Evolutionary conservation across 768 basidiomycete species (phyloP), one percentile per base, ranked within the genome.

Genomic region (Dioszegia crocea): DNA sequence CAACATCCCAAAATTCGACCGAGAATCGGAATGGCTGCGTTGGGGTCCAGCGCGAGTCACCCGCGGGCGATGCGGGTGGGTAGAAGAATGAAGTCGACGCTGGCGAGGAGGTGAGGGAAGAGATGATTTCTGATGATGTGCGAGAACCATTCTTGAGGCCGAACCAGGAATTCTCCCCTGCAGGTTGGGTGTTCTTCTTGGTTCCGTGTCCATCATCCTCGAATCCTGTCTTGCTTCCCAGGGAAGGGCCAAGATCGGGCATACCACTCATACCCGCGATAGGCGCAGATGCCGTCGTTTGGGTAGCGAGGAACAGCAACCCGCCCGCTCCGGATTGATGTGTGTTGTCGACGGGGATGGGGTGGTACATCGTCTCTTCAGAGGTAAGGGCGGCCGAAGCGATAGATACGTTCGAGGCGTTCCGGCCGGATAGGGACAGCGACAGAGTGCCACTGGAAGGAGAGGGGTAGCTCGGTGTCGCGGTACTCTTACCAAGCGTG

Each of bases 1-100:
- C 86, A 19, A 91, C 82, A 67, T 88, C 87, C 87, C 88, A 93
- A 72, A 94, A 94, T 76, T 94, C 91, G 51, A 91, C 88, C 9
- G 84, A 84, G 71, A 94, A 77, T 45, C 91, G 83, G 77, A 82
- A 88, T 0, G 92, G 92, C 44, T 80, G 76, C 44, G 67, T 70
- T 19, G 62, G 62, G 0, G 76, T 73, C 75, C 75, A 79, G 40
- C 61, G 60, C 19, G 62, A 52, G 1, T 62, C 41, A 17, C 57
- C 61, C 4, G 26, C 12, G 24, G 38, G 8, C n/a, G 33, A 24
- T 5, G 49, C 11, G 16, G 43, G 24, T 14, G 17, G 16, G 43
- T 56, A 23, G 41, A 39, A 50, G 24, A 39, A 26, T 24, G 36
- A 53, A 33, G 36, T 10, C 46, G 10, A 31, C 6, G 41, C 39